Base-by-base conservation (phyloP, 768 basidiomycete species). In the Tulasnella sp. region DNA sequence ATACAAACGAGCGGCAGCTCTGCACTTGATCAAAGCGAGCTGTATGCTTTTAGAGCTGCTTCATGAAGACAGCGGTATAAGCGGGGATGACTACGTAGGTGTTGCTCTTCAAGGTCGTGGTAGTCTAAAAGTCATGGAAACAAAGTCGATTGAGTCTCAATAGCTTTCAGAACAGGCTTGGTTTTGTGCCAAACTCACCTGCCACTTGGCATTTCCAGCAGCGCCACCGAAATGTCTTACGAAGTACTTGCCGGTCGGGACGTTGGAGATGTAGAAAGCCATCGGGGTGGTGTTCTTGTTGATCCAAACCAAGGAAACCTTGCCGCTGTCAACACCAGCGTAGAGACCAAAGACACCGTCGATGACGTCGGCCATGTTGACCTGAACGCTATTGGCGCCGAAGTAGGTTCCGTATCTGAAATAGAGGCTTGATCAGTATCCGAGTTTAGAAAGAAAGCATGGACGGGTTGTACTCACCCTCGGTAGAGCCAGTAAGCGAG, bases 401-500 rank as follows among this genome's bases (percentile, higher is more conserved):
- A 87, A 87, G 76, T 77, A 78, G 0, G 80, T 81, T 16, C 84
- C 85, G 72, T 83, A 82, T 36, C 85, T 85, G 42, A 47, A 9
- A 69, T 26, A 17, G 32, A 29, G 29, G 62, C 12, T 41, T 41
- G 42, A 22, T 36, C 14, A 11, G 40, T 34, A 34, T 22, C 4
- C 19, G 6, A 17, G 3, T 1, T 19, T 3, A n/a, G 35, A 26
- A 8, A 9, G 14, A 17, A 6, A 35, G 14, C 39, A 47, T 19
- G n/a, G 12, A 12, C 14, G 32, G n/a, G n/a, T n/a, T 68, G 52
- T n/a, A 22, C 69, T 22, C 75, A 85, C 84, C 86, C 86, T 79
- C 85, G 79, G 79, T 79, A 87, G 7, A 87, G 79, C 86, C 86
- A 87, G 76, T 83, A 87, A 42, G 85, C 86, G 72, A 86, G 77